Conservation (phyloP, 495 filamentous ascomycete species). For the Neurospora pannonica region DNA sequence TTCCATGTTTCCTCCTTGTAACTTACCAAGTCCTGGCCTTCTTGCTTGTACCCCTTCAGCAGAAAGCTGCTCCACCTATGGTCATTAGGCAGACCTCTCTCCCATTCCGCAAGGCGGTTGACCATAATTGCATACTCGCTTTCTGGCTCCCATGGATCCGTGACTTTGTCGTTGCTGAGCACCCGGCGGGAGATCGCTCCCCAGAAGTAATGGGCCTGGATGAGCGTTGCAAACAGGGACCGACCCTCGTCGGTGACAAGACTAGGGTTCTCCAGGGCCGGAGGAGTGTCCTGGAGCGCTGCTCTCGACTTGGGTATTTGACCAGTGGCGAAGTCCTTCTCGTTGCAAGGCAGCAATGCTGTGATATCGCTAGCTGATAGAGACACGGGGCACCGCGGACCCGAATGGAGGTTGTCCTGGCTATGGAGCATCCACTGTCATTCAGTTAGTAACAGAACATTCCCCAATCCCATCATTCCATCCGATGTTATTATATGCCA, state of each 20-base stretch:
- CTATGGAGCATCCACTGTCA: conserved; percentile 42
- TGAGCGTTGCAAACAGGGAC: conserved; percentile 40
- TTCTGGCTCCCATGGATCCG: conserved; percentile 29
- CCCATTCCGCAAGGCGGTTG: conserved; percentile 30
- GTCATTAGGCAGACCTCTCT: conserved; percentile 31
- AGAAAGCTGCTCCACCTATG: conserved; percentile 34
- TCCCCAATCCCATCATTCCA: neutral
- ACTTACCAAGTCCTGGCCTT: conserved; percentile 32
- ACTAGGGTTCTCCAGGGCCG: conserved; percentile 33
- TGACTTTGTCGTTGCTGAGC: conserved; percentile 25
- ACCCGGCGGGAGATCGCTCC: conserved; percentile 37
- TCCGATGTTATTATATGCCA: neutral
- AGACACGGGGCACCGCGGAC: conserved; percentile 35
- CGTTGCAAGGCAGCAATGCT: conserved; percentile 38
- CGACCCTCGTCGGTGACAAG: conserved; percentile 29
- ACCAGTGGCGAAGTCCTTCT: conserved; percentile 36
- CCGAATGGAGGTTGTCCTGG: conserved; percentile 43
- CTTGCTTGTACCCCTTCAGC: conserved; percentile 34
- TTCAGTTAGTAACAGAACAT: neutral
- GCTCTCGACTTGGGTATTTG: conserved; percentile 34
- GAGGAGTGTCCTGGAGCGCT: conserved; percentile 40
- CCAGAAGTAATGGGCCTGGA: conserved; percentile 42
- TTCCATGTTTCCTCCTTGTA: neutral
- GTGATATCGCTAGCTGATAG: conserved; percentile 41
- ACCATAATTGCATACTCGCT: conserved; percentile 35